Evolutionary conservation across 805 yeast genomes (phyloP), one percentile per base, ranked within the genome.

Genomic region (Zygoascus biomembranicola): DNA sequence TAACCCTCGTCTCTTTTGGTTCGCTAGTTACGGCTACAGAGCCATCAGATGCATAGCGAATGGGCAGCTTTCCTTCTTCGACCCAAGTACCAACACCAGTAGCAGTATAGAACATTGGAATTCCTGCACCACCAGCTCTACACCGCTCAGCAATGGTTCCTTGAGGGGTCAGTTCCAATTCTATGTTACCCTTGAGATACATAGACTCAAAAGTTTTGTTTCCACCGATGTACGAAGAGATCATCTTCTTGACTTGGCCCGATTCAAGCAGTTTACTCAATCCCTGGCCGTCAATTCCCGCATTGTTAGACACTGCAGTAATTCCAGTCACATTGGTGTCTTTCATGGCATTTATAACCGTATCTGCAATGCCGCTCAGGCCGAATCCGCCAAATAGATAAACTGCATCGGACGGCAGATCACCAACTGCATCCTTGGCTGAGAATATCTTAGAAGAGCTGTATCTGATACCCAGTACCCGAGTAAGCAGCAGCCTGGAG

Each of bases 71-170:
- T 16, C 77, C 77, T 52, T 71, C 68, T 56, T 74, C 73, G 16
- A 74, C 62, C 76, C 76, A 73, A 14, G 77, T 74, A n/a, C 72
- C 73, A 26, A 67, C 74, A n/a, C 77, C 78, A 2, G 78, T 70
- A 1, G 75, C 69, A 10, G 76, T 68, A 55, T 69, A 74, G 53
- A 70, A 73, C 9, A 76, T 77, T 6, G 78, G 77, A 18, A 73
- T 66, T 28, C 77, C 76, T 3, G 77, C 72, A 28, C 71, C 75
- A 20, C 74, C 77, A n/a, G 77, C 77, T 43, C 77, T 61, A 35
- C 69, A 66, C 52, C 72, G 59, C 55, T 74, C 78, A 31, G 77
- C 77, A 31, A 74, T 59, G 10, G 72, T 71, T 1, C 77, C 77
- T 57, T 74, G 77, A 1, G 77, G 77, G 41, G 72, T 69, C 49